Evolutionary conservation across 768 basidiomycete genomes (phyloP).

Genomic region (Lactifluus subvellereus): DNA sequence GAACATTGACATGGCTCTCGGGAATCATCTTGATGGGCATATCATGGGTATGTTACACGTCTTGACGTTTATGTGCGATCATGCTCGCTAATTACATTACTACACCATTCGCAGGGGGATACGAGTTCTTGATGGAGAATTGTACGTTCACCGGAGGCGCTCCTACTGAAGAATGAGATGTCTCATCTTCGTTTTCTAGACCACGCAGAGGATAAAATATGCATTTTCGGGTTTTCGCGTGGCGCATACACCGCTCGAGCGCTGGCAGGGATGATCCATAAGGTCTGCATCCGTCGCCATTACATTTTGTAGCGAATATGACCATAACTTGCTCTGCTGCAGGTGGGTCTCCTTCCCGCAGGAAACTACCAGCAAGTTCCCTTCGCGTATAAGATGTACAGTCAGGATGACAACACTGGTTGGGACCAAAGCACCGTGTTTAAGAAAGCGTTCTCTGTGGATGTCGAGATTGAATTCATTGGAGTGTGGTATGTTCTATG

Average conservation of each 20-base stretch:
- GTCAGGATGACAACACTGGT: constrained; percentile 47
- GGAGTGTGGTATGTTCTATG: constrained; percentile 54
- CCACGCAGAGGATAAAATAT: constrained; percentile 67
- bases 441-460: constrained; percentile 71
- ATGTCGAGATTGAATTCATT: constrained; percentile 65
- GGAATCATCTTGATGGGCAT: constrained; percentile 56
- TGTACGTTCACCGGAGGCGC: constrained; percentile 36
- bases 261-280: constrained; percentile 70
- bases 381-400: constrained; percentile 75
- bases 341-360: constrained; percentile 66
- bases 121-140: constrained; percentile 75
- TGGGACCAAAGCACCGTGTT: constrained; percentile 63
- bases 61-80: not conserved
- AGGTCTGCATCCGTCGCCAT: constrained; percentile 33
- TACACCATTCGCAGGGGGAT: constrained; percentile 45
- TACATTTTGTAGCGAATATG: not conserved
- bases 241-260: constrained; percentile 69
- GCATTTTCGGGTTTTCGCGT: constrained; percentile 75
- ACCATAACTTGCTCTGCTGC: not conserved
- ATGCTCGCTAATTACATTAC: not conserved
- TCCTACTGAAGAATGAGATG: not conserved
- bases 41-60: constrained; percentile 49
- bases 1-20: constrained; percentile 55
- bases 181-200: constrained; percentile 36
- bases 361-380: constrained; percentile 72